Conservation (phyloP, 805 yeast species). For the Spathaspora passalidarum region DNA sequence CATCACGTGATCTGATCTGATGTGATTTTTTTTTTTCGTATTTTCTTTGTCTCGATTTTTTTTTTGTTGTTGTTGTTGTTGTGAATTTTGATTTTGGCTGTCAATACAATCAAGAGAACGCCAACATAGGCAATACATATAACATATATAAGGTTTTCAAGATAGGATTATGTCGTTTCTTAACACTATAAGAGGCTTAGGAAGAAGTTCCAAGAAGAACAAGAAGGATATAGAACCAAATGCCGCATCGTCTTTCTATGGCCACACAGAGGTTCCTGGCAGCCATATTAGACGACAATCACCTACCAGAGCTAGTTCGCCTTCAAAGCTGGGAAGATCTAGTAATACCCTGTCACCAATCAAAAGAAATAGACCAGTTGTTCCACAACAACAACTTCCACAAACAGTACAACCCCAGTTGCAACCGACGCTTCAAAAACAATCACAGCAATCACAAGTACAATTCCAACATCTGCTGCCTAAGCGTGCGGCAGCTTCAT, state of each 20-base stretch:
- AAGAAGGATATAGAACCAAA: constrained; percentile 34
- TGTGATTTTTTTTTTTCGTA: neutral
- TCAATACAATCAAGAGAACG: neutral
- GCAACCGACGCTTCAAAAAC: constrained; percentile 5
- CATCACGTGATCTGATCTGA: neutral
- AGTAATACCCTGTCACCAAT: constrained; percentile 17
- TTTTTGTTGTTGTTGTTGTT: neutral
- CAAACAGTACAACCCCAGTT: constrained; percentile 6
- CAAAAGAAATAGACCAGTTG: constrained; percentile 13
- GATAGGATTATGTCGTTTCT: constrained; percentile 39
- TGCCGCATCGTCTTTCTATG: constrained; percentile 29
- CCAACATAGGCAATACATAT: neutral
- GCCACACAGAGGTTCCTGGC: constrained; percentile 31
- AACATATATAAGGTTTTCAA: neutral
- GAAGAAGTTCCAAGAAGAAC: constrained; percentile 43
- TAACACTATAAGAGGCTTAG: constrained; percentile 46
- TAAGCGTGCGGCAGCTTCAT: constrained; percentile 12
- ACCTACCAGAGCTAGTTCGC: constrained; percentile 38
- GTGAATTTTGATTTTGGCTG: neutral
- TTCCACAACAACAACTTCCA: constrained; percentile 8
- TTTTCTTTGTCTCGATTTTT: neutral
- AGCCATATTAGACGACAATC: constrained; percentile 38
- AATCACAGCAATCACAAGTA: constrained; percentile 10
- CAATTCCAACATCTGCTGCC: constrained; percentile 8
- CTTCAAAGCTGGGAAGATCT: constrained; percentile 29